Evolutionary conservation across 179 eudicot genomes (phyloP).

Genomic region (Heliamphora pulchella): DNA sequence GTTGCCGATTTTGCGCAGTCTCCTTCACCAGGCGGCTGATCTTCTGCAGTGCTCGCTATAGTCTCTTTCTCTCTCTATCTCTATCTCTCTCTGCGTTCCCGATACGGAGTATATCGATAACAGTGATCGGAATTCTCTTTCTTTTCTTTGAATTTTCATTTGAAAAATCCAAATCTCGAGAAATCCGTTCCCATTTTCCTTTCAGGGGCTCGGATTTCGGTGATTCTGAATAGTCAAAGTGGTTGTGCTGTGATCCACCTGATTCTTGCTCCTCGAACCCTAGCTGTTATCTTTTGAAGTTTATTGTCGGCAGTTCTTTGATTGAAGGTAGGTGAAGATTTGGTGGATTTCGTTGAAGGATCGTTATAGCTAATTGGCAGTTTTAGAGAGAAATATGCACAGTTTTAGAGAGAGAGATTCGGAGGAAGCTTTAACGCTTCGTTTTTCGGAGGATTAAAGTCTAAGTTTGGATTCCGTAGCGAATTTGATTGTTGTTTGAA

Average conservation of each 20-base stretch:
- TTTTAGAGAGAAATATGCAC: background rate
- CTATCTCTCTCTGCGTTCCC: background rate
- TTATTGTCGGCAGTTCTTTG: background rate
- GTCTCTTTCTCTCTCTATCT: background rate
- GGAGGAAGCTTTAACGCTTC: conserved; percentile 3
- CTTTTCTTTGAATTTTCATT: background rate
- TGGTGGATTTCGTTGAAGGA: conserved; percentile 12
- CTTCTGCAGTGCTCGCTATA: too few species aligned
- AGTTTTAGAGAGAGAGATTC: background rate
- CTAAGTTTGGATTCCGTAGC: background rate
- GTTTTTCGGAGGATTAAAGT: background rate
- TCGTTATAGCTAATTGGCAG: background rate
- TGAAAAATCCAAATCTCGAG: background rate
- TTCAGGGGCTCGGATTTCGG: too few species aligned
- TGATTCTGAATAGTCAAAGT: background rate
- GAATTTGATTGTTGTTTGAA: conserved; percentile 4
- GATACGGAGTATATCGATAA: too few species aligned
- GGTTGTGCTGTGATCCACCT: background rate
- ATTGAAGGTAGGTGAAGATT: background rate
- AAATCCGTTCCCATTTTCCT: background rate
- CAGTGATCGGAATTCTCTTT: background rate
- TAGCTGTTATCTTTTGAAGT: background rate
- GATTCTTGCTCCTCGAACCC: conserved; percentile 5
- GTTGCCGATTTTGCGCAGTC: background rate
- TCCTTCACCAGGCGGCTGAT: too few species aligned